These are phyloP conservation scores for Candida morakotiae DNA, from an alignment of 805 yeast genomes.

Conservation along the genomic window DNA sequence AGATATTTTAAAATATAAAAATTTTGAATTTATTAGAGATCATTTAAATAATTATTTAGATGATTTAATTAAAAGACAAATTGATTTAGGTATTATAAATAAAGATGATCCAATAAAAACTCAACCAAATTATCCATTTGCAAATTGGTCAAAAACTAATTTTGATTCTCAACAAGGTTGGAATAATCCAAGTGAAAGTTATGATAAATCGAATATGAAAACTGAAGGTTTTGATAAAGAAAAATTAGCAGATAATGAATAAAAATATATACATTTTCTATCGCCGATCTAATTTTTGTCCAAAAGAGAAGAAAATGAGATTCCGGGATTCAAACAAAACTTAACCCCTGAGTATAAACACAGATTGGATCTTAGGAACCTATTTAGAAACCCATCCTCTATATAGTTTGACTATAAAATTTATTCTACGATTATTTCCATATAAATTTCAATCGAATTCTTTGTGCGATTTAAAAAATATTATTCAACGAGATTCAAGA, in stretches of 20 bases:
- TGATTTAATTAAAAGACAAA: conserved; percentile 52
- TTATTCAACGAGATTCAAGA: no score
- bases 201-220: conserved; percentile 12
- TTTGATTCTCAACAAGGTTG: conserved; percentile 38
- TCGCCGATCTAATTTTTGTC: no score
- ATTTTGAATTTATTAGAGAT: conserved; percentile 55
- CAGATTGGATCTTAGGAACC: no score
- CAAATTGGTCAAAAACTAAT: conserved; percentile 46
- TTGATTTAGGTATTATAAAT: conserved; percentile 49
- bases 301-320: not conserved
- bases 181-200: conserved; percentile 30
- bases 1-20: conserved; percentile 60
- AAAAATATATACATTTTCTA: not conserved
- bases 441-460: no score
- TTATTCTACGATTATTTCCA: no score
- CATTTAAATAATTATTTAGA: conserved; percentile 59
- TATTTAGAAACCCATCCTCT: no score
- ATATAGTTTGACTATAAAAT: no score
- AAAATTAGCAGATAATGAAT: conserved; percentile 9
- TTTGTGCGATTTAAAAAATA: no score
- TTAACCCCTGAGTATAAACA: no score
- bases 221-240: conserved; percentile 4
- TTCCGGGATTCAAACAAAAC: no score
- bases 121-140: conserved; percentile 60
- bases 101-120: conserved; percentile 58